Conservation (phyloP, 352 stramenopile species). For the Globisporangium parvum region DNA sequence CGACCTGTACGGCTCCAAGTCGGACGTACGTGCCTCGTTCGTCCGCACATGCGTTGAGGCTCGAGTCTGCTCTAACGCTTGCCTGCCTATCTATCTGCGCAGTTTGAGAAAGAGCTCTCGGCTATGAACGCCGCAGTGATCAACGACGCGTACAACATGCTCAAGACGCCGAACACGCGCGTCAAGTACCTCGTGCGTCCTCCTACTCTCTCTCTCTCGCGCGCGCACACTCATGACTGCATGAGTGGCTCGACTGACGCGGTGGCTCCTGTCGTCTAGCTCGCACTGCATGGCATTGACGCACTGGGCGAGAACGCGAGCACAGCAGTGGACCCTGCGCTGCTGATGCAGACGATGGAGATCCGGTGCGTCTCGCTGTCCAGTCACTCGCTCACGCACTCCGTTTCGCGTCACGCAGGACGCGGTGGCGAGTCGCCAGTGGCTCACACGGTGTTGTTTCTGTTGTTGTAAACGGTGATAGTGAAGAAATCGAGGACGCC, state of each 20-base stretch:
- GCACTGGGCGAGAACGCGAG: slow-evolving; percentile 69
- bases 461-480: slow-evolving; percentile 15
- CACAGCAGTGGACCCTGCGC: slow-evolving; percentile 61
- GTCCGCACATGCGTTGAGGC: neutral
- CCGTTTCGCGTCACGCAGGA: neutral
- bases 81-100: neutral
- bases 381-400: too few species aligned
- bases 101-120: slow-evolving; percentile 82
- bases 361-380: slow-evolving; percentile 65
- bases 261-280: too few species aligned
- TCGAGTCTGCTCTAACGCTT: neutral
- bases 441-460: neutral
- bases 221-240: too few species aligned
- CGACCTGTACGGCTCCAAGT: slow-evolving; percentile 83
- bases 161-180: slow-evolving; percentile 81
- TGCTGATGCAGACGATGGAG: slow-evolving; percentile 86
- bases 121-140: slow-evolving; percentile 72
- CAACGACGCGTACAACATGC: slow-evolving; percentile 85
- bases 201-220: too few species aligned
- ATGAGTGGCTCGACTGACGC: too few species aligned
- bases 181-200: slow-evolving; percentile 74
- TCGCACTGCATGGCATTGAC: slow-evolving; percentile 78
- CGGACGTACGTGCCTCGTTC: slow-evolving; percentile 33
- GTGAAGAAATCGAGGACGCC: slow-evolving; percentile 70
- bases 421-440: neutral